These are phyloP conservation scores for Coleophoma eucalyptorum DNA, from an alignment of 2,329 filamentous ascomycete genomes.

Conservation along the genomic window DNA sequence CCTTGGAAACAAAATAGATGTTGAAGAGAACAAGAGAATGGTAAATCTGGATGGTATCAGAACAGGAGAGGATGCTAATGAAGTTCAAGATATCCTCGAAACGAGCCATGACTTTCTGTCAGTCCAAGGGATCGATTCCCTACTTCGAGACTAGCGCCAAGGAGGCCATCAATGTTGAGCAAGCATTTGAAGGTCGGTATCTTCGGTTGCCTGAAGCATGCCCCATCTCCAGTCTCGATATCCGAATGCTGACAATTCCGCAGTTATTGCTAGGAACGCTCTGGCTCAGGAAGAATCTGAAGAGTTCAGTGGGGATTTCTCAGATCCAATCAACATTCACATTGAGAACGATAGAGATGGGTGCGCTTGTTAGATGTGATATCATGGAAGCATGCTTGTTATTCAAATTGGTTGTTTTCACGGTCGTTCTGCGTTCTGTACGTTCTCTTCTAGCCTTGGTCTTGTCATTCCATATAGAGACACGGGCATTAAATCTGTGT, in stretches of 20 bases:
- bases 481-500: conserved; percentile 9
- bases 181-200: conserved; percentile 61
- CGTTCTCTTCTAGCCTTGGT: conserved; percentile 3
- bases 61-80: conserved; percentile 15
- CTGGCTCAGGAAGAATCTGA: conserved; percentile 96
- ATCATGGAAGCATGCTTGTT: conserved; percentile 4
- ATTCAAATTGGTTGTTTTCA: background rate
- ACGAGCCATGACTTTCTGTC: conserved; percentile 94
- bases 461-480: too few species aligned
- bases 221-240: background rate
- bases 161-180: conserved; percentile 97
- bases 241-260: conserved; percentile 1
- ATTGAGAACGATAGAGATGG: conserved; percentile 91
- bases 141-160: conserved; percentile 99
- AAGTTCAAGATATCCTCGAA: conserved; percentile 77
- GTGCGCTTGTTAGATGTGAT: conserved; percentile 72
- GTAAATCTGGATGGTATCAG: conserved; percentile 39
- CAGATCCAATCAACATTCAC: conserved; percentile 97
- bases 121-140: conserved; percentile 94
- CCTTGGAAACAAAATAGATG: conserved; percentile 97
- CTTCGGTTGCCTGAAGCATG: conserved; percentile 2
- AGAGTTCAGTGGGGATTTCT: conserved; percentile 96
- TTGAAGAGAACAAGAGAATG: conserved; percentile 95
- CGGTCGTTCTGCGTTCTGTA: background rate
- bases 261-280: conserved; percentile 94